Evolutionary conservation across 1,284 basidiomycete genomes (phyloP), one percentile per base, ranked within the genome.

Genomic region (Waitea zeae): DNA sequence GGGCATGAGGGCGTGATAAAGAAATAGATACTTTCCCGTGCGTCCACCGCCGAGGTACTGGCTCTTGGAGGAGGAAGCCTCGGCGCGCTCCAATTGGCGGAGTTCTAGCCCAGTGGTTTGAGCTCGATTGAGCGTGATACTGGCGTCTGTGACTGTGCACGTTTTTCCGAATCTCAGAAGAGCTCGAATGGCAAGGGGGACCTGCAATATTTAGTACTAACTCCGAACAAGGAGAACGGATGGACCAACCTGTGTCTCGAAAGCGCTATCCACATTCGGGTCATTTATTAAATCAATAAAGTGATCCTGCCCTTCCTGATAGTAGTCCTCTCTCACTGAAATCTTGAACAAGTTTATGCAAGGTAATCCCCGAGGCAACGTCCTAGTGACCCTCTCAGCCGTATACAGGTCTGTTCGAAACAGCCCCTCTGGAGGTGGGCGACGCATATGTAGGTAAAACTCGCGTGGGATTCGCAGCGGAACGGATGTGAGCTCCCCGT

Each of bases 181-280:
- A 3, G 80, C 88, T 19, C 95, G 81, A 37, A 86, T 67, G 29
- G 82, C 58, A 9, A 95, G 67, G 1, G 95, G 89, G 9, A 99
- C 66, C 83, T 88, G 42, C 22, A 4, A 11, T 28, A 38, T 33
- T 38, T 24, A 40, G 30, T 36, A 31, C 29, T 9, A 43, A 39
- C 36, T 11, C 30, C 13, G 4, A 13, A 33, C 7, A 14, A 15
- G 12, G 31, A 33, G 3, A 30, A 33, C 2, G 17, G 39, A 29
- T 35, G 5, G 15, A 38, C 56, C 38, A 42, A 83, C 84, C 64
- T 97, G 88, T 26, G 82, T 67, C 57, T 99, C 95, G 49, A 82
- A 99, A 2, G 96, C 83, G 2, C 89, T 90, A 44, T 97, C 90
- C 5, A 97, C 87, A 49, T 88, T 90, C 0, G 92, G 86, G 47